These are phyloP conservation scores for Phyllosticta citrichinensis DNA, from an alignment of 2,329 filamentous ascomycete species.

Conservation along the genomic window DNA sequence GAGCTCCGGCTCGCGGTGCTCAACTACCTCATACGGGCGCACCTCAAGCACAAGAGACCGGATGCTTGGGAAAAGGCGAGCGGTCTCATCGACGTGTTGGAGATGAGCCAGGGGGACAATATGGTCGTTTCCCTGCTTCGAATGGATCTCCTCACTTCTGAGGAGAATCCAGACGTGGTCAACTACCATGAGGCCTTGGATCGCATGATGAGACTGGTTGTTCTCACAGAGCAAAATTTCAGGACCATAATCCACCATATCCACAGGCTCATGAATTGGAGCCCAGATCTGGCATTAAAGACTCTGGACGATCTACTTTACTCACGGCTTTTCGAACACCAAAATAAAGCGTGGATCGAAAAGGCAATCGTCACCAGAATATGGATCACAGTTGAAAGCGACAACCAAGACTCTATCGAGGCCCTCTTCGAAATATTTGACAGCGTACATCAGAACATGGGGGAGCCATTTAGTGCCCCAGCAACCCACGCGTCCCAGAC, in stretches of 20 bases:
- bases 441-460: slow-evolving; percentile 36
- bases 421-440: slow-evolving; percentile 36
- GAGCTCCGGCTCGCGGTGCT: slow-evolving; percentile 58
- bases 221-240: slow-evolving; percentile 54
- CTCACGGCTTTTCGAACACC: slow-evolving; percentile 42
- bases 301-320: slow-evolving; percentile 56
- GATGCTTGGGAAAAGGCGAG: slow-evolving; percentile 44
- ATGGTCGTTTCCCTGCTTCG: slow-evolving; percentile 57
- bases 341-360: slow-evolving; percentile 53
- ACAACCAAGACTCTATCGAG: slow-evolving; percentile 24
- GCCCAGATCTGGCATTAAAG: slow-evolving; percentile 24
- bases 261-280: slow-evolving; percentile 46
- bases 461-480: slow-evolving; percentile 43
- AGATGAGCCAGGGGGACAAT: slow-evolving; percentile 53
- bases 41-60: slow-evolving; percentile 39
- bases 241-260: slow-evolving; percentile 58
- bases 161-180: slow-evolving; percentile 24
- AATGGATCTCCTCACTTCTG: slow-evolving; percentile 54
- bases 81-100: slow-evolving; percentile 50
- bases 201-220: slow-evolving; percentile 50
- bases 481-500: slow-evolving; percentile 60
- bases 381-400: slow-evolving; percentile 46
- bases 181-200: slow-evolving; percentile 24
- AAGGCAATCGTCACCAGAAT: slow-evolving; percentile 57
- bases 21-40: slow-evolving; percentile 50